Conservation (phyloP, 805 yeast genomes). For the Nakazawaea sp. region DNA sequence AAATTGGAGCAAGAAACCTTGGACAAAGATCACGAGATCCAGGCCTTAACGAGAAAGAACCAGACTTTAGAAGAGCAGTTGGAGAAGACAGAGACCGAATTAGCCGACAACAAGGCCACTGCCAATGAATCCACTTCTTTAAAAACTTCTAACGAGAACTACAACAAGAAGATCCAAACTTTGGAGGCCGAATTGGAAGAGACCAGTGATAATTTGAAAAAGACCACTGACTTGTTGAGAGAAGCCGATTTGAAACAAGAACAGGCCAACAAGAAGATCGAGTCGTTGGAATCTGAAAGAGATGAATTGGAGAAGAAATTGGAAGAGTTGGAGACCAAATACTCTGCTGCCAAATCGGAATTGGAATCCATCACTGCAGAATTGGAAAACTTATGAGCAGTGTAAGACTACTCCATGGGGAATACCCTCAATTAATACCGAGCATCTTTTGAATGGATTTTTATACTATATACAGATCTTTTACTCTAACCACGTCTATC, state of each 20-base stretch:
- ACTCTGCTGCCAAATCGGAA: constrained; percentile 82
- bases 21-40: constrained; percentile 93
- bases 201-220: constrained; percentile 85
- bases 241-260: constrained; percentile 95
- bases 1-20: constrained; percentile 86
- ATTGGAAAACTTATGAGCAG: constrained; percentile 62
- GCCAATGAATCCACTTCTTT: constrained; percentile 89
- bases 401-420: not conserved
- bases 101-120: constrained; percentile 70
- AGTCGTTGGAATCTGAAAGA: constrained; percentile 87
- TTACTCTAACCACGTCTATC: constrained; percentile 44
- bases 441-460: too few species aligned
- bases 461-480: not conserved
- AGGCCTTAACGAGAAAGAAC: constrained; percentile 87
- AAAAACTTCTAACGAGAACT: constrained; percentile 84
- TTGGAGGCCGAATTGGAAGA: constrained; percentile 89
- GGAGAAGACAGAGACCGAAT: constrained; percentile 70
- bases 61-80: constrained; percentile 77
- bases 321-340: constrained; percentile 80
- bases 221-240: constrained; percentile 88
- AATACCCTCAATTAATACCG: not conserved
- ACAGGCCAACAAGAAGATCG: constrained; percentile 89
- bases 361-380: constrained; percentile 95
- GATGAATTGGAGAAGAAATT: constrained; percentile 85
- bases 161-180: constrained; percentile 81